Conservation (phyloP, 192 early-diverging fungal genomes). For the Coemansia sp. region DNA sequence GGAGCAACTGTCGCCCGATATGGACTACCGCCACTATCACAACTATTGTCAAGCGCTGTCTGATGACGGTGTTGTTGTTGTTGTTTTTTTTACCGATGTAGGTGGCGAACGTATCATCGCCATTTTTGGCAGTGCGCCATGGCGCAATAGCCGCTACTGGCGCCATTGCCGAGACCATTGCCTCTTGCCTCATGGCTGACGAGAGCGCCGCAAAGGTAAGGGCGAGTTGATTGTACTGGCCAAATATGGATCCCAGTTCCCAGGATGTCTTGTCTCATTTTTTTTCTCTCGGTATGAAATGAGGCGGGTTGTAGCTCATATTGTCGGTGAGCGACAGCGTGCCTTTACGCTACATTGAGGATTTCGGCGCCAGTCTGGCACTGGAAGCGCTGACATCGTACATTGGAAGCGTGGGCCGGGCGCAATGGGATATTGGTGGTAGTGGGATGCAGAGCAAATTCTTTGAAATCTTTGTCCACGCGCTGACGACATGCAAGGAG, state of each 20-base stretch:
- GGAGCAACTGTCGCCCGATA: too few species aligned
- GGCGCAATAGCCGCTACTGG: conserved; percentile 35
- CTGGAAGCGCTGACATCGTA: conserved; percentile 44
- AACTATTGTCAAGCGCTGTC: too few species aligned
- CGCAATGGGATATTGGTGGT: conserved; percentile 18
- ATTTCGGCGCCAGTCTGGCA: conserved; percentile 56
- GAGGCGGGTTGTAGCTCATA: conserved; percentile 32
- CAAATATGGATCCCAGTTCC: neutral
- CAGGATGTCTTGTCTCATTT: neutral
- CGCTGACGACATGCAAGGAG: conserved; percentile 17
- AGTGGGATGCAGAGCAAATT: conserved; percentile 1
- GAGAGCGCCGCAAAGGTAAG: conserved; percentile 13
- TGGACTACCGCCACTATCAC: too few species aligned
- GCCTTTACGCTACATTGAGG: conserved; percentile 41
- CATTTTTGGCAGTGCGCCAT: conserved; percentile 48
- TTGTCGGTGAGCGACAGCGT: conserved; percentile 16
- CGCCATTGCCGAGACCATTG: conserved; percentile 28
- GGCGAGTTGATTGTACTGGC: neutral
- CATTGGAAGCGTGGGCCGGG: conserved; percentile 47
- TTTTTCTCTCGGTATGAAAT: too few species aligned
- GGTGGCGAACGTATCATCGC: conserved; percentile 27
- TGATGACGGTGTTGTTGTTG: too few species aligned
- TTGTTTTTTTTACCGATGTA: conserved; percentile 2
- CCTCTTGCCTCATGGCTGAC: conserved; percentile 6
- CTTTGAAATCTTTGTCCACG: conserved; percentile 26